Percentiles rank a stretch among this genome's conserved stretches.
Conservation (phyloP, 805 yeast species). For the Candida suzukii region DNA sequence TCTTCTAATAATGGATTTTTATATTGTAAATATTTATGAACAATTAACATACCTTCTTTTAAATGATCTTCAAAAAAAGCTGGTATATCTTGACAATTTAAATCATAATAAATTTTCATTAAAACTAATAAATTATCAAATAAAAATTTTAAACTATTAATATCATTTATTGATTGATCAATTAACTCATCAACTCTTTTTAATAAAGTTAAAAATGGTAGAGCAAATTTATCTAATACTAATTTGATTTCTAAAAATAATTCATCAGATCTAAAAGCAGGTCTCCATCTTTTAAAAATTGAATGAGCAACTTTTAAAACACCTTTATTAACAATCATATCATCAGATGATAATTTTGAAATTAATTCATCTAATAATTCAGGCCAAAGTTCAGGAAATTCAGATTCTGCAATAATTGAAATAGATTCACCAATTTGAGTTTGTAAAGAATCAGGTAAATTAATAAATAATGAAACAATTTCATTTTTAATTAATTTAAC, state of each 20-base stretch:
- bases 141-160: conserved; percentile 44
- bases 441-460: conserved; percentile 72
- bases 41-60: conserved; percentile 64
- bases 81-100: conserved; percentile 97
- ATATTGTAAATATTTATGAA: conserved; percentile 74
- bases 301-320: conserved; percentile 91
- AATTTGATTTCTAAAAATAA: conserved; percentile 79
- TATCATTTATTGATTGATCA: conserved; percentile 34
- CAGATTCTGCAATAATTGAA: conserved; percentile 89
- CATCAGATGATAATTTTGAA: conserved; percentile 52
- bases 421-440: conserved; percentile 94
- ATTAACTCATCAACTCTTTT: conserved; percentile 62
- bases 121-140: conserved; percentile 68
- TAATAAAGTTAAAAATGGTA: conserved; percentile 70
- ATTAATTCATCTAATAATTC: conserved; percentile 70
- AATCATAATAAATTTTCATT: conserved; percentile 80
- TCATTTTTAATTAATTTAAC: conserved; percentile 64
- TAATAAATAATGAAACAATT: conserved; percentile 80
- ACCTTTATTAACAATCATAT: conserved; percentile 72
- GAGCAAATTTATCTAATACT: conserved; percentile 77
- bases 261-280: conserved; percentile 85
- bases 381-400: conserved; percentile 90
- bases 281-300: conserved; percentile 95
- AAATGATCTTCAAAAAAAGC: conserved; percentile 95
- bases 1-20: conserved; percentile 47